Conservation (phyloP, 2,329 filamentous ascomycete species). For the Aspergillus pseudotamarii region DNA sequence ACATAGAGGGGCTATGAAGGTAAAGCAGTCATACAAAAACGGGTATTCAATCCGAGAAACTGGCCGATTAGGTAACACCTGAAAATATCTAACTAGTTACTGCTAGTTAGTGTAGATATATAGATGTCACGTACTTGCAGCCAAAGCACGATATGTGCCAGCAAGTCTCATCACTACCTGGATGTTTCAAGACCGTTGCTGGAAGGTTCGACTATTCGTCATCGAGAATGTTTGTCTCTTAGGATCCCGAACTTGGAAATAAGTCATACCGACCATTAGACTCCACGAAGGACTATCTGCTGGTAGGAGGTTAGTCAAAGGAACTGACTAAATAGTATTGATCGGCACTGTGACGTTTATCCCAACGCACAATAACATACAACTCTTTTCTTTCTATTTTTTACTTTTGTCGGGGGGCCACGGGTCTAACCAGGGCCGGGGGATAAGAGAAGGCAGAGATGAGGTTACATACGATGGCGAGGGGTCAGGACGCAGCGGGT, state of each 20-base stretch:
- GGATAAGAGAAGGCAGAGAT: slow-evolving; percentile 23
- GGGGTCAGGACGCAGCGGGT: slow-evolving; percentile 1
- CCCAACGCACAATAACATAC: background rate
- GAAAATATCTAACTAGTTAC: too few species aligned
- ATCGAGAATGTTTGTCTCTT: background rate
- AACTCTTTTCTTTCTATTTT: background rate
- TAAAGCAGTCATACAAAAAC: background rate
- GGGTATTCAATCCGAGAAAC: background rate
- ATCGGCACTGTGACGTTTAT: background rate
- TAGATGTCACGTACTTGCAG: too few species aligned
- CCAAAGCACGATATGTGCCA: background rate
- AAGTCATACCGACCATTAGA: background rate
- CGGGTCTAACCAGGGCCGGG: background rate
- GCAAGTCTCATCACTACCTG: slow-evolving; percentile 15
- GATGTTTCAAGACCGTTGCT: slow-evolving; percentile 35
- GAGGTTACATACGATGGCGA: slow-evolving; percentile 11
- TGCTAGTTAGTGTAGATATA: too few species aligned
- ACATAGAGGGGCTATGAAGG: background rate
- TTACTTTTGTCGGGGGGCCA: background rate
- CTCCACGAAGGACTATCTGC: too few species aligned
- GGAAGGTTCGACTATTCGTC: slow-evolving; percentile 25
- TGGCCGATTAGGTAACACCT: background rate
- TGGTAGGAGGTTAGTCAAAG: background rate
- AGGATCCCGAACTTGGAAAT: slow-evolving; percentile 2
- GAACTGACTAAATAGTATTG: background rate